Percentiles rank a stretch among this genome's conserved stretches.
phyloP scores from a whole-genome alignment of 768 basidiomycete genomes.

The Galerina sulciceps region DNA sequence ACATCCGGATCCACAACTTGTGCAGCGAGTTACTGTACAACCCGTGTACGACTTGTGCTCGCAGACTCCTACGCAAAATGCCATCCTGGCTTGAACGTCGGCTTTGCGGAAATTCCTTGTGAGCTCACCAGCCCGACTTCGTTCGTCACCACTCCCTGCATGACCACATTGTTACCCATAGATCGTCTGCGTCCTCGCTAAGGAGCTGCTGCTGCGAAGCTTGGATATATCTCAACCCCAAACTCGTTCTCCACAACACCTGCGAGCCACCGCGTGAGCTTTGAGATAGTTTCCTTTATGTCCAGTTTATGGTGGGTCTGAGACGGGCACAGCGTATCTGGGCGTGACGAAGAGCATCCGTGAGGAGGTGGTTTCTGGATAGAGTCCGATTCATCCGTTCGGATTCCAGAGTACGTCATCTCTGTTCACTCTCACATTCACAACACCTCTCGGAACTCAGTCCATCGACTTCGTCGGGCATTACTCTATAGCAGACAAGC shows the following conservation, averaged over 20 bases:
- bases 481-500: too few relatives aligned
- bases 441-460: too few relatives aligned
- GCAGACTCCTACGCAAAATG: constrained; percentile 90
- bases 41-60: constrained; percentile 96
- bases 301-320: constrained; percentile 96
- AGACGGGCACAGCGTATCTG: constrained; percentile 74
- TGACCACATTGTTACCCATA: constrained; percentile 48
- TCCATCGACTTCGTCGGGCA: too few relatives aligned
- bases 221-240: constrained; percentile 96
- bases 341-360: constrained; percentile 86
- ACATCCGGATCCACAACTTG: constrained; percentile 79
- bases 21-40: constrained; percentile 74
- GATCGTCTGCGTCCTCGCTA: constrained; percentile 51
- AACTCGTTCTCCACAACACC: constrained; percentile 75
- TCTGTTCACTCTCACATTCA: too few relatives aligned
- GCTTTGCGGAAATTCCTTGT: constrained; percentile 78
- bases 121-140: constrained; percentile 95
- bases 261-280: constrained; percentile 88
- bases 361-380: constrained; percentile 75
- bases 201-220: constrained; percentile 89
- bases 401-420: too few relatives aligned
- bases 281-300: constrained; percentile 93
- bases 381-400: too few relatives aligned
- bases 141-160: constrained; percentile 86
- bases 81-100: constrained; percentile 94